Percentiles rank a stretch among this genome's conserved stretches.
Evolutionary conservation across 2,329 filamentous ascomycete species (phyloP).

Genomic region (Neocucurbitaria cava): DNA sequence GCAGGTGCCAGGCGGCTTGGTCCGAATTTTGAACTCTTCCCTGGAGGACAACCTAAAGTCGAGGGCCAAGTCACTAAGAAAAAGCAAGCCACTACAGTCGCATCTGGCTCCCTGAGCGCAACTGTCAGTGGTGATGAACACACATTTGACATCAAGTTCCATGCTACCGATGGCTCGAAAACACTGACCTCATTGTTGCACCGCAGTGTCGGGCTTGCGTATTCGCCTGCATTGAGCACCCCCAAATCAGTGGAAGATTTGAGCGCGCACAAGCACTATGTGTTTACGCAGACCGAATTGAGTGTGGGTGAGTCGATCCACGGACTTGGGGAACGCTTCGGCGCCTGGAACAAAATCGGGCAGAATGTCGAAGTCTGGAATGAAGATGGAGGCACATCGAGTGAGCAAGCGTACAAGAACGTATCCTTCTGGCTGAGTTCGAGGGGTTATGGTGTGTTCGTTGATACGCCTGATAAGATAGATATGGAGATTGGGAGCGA

Average conservation of each 20-base stretch:
- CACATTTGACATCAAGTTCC: slow-evolving; percentile 64
- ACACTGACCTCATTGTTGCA: slow-evolving; percentile 62
- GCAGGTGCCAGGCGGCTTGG: slow-evolving; percentile 59
- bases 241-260: slow-evolving; percentile 63
- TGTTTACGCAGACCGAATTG: slow-evolving; percentile 56
- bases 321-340: slow-evolving; percentile 78
- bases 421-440: slow-evolving; percentile 74
- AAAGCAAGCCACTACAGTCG: slow-evolving; percentile 56
- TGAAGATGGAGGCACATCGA: slow-evolving; percentile 68
- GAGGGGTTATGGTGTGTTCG: slow-evolving; percentile 78
- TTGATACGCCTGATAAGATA: slow-evolving; percentile 73
- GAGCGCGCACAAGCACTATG: slow-evolving; percentile 50
- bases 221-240: slow-evolving; percentile 60
- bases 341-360: slow-evolving; percentile 77
- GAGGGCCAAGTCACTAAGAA: slow-evolving; percentile 50
- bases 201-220: slow-evolving; percentile 65
- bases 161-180: slow-evolving; percentile 58
- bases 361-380: slow-evolving; percentile 72
- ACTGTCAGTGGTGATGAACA: slow-evolving; percentile 59
- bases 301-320: slow-evolving; percentile 70
- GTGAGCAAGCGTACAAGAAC: slow-evolving; percentile 76
- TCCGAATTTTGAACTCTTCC: slow-evolving; percentile 66
- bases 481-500: slow-evolving; percentile 78
- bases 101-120: slow-evolving; percentile 60
- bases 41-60: slow-evolving; percentile 55